Conservation (phyloP, 176 grass and related monocot genomes). For the Aegilops speltoides region DNA sequence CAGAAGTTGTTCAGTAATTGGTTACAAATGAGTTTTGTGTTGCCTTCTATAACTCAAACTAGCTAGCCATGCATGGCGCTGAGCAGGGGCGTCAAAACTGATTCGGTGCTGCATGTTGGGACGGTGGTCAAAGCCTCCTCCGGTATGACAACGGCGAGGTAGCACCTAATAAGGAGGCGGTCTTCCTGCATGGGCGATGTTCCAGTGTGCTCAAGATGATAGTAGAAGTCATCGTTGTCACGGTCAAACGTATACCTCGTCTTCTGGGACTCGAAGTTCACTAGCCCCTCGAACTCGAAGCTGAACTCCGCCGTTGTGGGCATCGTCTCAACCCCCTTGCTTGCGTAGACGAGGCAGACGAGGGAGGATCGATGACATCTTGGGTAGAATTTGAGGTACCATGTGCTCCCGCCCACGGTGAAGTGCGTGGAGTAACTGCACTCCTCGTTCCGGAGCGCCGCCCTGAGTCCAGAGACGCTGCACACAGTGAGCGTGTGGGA, state of each 20-base stretch:
- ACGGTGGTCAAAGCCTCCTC: neutral
- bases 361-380: no score
- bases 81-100: neutral
- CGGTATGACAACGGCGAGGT: neutral
- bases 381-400: neutral
- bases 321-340: no score
- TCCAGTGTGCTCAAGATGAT: no score
- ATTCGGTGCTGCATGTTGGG: neutral
- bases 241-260: neutral
- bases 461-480: neutral
- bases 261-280: neutral
- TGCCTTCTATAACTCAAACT: neutral
- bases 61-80: neutral
- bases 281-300: neutral
- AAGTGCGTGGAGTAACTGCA: neutral
- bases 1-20: no score
- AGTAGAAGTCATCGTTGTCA: no score
- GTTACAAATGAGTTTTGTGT: no score
- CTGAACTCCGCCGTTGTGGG: neutral
- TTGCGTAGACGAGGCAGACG: neutral
- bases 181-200: neutral
- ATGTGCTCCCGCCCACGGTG: neutral
- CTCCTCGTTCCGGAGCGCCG: neutral
- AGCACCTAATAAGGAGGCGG: neutral
- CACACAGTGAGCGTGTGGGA: neutral